Evolutionary conservation across 106 monocot species (phyloP).

Genomic region (Hemerocallis citrina): DNA sequence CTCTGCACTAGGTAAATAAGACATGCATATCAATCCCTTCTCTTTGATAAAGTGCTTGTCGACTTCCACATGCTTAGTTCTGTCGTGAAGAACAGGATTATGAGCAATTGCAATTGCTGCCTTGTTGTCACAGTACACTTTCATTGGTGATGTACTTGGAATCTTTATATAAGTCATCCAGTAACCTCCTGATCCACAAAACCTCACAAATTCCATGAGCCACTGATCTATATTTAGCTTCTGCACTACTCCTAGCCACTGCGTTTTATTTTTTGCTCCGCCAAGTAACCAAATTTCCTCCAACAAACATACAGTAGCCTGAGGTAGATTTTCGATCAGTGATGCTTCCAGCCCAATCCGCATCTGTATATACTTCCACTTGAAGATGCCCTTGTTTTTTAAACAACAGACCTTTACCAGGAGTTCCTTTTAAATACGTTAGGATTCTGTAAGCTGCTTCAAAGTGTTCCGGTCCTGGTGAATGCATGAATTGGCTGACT

Average conservation of each 20-base stretch:
- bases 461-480: neutral
- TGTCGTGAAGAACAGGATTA: neutral
- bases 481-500: neutral
- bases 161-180: constrained; percentile 1
- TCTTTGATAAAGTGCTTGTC: too few relatives aligned
- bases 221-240: neutral
- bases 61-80: neutral
- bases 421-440: too few relatives aligned
- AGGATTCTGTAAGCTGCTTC: too few relatives aligned
- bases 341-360: too few relatives aligned
- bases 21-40: too few relatives aligned
- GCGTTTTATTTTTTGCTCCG: neutral
- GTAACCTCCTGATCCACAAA: neutral
- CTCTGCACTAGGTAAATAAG: neutral
- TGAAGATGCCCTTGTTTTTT: too few relatives aligned
- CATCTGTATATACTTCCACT: too few relatives aligned
- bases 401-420: too few relatives aligned
- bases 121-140: neutral
- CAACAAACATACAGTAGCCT: neutral
- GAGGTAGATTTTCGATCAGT: too few relatives aligned
- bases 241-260: neutral
- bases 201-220: constrained; percentile 1
- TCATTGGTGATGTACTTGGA: neutral
- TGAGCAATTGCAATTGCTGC: too few relatives aligned
- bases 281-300: neutral